These are phyloP conservation scores for Lophiostoma macrostomum DNA, from an alignment of 495 filamentous ascomycete genomes.

Conservation along the genomic window DNA sequence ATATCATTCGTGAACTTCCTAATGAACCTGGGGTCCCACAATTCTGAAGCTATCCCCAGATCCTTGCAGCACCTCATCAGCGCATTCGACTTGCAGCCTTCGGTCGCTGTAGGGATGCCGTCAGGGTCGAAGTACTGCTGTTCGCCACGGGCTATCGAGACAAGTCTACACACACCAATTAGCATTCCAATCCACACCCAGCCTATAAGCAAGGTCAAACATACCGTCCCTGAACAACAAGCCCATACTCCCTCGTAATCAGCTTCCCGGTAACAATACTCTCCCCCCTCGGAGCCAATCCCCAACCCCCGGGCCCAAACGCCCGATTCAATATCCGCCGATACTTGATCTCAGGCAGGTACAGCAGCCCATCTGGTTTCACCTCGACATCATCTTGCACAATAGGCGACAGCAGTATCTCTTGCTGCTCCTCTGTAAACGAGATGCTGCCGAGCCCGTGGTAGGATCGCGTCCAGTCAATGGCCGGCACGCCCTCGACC, in stretches of 20 bases:
- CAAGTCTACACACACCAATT: constrained; percentile 52
- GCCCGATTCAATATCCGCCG: constrained; percentile 83
- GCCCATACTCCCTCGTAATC: constrained; percentile 92
- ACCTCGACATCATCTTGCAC: constrained; percentile 81
- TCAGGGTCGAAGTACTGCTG: constrained; percentile 91
- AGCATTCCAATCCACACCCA: constrained; percentile 34
- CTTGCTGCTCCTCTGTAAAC: constrained; percentile 72
- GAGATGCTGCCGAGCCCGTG: constrained; percentile 75
- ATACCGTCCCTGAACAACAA: constrained; percentile 85
- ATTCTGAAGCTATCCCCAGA: constrained; percentile 86
- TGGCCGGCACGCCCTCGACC: constrained; percentile 49
- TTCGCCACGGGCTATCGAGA: constrained; percentile 90
- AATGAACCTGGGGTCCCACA: constrained; percentile 96
- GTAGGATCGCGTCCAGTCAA: constrained; percentile 94
- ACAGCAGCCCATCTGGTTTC: constrained; percentile 94
- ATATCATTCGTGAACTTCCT: constrained; percentile 63
- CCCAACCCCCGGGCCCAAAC: constrained; percentile 96
- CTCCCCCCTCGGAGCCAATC: constrained; percentile 84
- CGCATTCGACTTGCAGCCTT: constrained; percentile 96
- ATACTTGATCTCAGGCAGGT: constrained; percentile 98
- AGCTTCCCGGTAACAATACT: constrained; percentile 82
- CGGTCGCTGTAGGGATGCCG: constrained; percentile 92
- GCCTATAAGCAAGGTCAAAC: constrained; percentile 35
- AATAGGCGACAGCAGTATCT: constrained; percentile 66
- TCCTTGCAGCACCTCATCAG: constrained; percentile 98